Evolutionary conservation across 495 filamentous ascomycete species (phyloP).

Genomic region (Talaromyces liani): DNA sequence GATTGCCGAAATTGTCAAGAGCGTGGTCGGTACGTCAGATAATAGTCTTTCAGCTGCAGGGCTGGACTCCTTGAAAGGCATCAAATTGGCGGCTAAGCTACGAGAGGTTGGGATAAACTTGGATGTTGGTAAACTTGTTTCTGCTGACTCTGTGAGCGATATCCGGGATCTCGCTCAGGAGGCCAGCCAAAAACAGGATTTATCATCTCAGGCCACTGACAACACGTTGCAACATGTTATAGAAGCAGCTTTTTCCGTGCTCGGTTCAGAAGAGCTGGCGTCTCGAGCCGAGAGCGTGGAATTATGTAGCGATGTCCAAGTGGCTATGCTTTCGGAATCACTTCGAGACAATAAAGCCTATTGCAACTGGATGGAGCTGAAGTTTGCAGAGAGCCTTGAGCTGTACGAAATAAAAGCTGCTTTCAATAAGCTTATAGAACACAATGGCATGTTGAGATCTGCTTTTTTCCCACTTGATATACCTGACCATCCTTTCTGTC

Average conservation of each 20-base stretch:
- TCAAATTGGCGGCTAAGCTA: constrained; percentile 55
- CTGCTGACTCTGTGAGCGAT: constrained; percentile 34
- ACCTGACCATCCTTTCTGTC: constrained; percentile 43
- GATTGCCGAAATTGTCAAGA: constrained; percentile 38
- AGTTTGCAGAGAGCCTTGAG: constrained; percentile 27
- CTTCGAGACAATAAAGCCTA: constrained; percentile 47
- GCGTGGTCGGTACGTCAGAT: constrained; percentile 36
- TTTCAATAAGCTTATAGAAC: constrained; percentile 38
- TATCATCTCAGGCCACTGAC: neutral
- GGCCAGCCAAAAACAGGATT: neutral
- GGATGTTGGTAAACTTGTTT: constrained; percentile 49
- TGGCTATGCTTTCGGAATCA: constrained; percentile 72
- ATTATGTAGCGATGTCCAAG: constrained; percentile 61
- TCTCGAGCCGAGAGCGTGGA: constrained; percentile 44
- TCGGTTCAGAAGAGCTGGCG: constrained; percentile 14
- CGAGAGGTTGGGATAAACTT: constrained; percentile 42
- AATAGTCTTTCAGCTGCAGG: constrained; percentile 46
- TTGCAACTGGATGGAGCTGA: constrained; percentile 66
- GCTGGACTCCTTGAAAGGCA: constrained; percentile 67
- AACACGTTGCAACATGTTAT: constrained; percentile 8
- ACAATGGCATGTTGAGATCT: constrained; percentile 60
- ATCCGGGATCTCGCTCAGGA: constrained; percentile 21
- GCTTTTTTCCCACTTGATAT: constrained; percentile 51
- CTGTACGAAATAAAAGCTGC: constrained; percentile 29
- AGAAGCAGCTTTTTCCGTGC: constrained; percentile 14